A percentile compares a stretch with the other conserved stretches of the same genome.
phyloP scores from a whole-genome alignment of 1,284 basidiomycete species.

The Ganoderma boninense region DNA sequence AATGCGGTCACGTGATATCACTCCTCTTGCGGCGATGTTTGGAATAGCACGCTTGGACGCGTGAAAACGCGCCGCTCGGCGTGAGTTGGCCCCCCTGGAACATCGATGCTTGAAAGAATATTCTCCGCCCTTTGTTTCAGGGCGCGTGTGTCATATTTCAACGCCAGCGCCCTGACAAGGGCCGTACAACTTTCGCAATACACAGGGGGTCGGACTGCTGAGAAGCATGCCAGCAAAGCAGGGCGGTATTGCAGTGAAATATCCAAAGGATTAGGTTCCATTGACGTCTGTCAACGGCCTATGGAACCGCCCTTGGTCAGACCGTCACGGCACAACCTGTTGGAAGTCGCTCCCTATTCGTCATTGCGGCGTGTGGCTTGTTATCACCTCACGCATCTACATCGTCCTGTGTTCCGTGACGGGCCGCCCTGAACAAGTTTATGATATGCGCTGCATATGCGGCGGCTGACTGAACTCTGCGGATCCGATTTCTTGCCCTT shows the following conservation, averaged over 20 bases:
- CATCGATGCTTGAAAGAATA: not conserved
- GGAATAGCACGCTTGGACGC: not conserved
- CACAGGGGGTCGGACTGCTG: not conserved
- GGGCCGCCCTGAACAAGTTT: not conserved
- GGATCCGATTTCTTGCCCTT: constrained; percentile 10
- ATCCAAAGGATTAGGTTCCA: not conserved
- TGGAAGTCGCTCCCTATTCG: not conserved
- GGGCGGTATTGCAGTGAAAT: not conserved
- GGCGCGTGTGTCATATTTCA: not conserved
- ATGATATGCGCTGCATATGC: not conserved
- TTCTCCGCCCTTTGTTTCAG: too few species aligned
- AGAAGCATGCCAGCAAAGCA: not conserved
- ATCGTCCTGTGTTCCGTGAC: not conserved
- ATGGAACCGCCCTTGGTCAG: not conserved
- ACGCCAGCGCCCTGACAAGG: not conserved
- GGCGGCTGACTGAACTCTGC: not conserved
- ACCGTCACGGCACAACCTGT: not conserved
- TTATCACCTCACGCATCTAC: not conserved
- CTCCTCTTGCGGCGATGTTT: not conserved
- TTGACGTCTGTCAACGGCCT: not conserved
- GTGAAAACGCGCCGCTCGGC: not conserved
- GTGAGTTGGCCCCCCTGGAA: not conserved
- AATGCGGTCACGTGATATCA: not conserved
- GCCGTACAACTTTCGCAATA: not conserved
- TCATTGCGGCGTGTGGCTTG: not conserved